Base-by-base conservation (phyloP, 2,329 filamentous ascomycete species). In the Talaromyces sp. region DNA sequence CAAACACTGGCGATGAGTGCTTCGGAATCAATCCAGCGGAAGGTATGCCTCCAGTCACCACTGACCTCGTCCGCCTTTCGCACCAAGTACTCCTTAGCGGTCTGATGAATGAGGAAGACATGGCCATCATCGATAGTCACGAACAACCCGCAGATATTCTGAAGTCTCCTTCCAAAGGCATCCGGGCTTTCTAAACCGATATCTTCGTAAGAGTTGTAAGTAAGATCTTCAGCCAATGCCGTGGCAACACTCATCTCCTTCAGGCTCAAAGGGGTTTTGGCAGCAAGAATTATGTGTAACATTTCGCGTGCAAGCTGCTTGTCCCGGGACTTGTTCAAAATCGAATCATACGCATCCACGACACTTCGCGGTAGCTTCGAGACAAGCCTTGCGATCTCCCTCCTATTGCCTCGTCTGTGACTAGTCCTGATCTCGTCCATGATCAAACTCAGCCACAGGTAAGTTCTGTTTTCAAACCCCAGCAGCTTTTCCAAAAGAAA, bases 391-490 rank as follows among this genome's bases (percentile, higher is more conserved):
- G 58, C 52, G 16, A 62, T 42, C 25, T 61, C 37, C 12, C 16
- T 33, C 16, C 55, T 42, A 28, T 48, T 63, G 16, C 55, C 42
- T 39, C 42, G 28, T 40, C 31, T 21, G n/a, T 40, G 35, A 31
- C 23, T 58, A 8, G 11, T 28, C 21, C 39, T 42, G 28, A 40
- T 61, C 35, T 58, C 50, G 1, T 69, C 40, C 35, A 77, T 70
- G 3, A 75, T 67, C 0, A 77, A 69, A 62, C 72, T 59, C 1
- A 77, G 66, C 75, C 75, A 77, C 1, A 77, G 69, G 57, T 78
- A 78, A 1, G 74, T 78, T 5, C 72, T 67, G 18, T 76, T 66
- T 4, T 70, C 56, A 44, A 71, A 66, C 14, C 54, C 5, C 23
- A 70, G 69, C 1, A 78, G 67, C 4, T 66, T 64, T 1, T 69